These are phyloP conservation scores for Suhomyces vadensis DNA, from an alignment of 805 yeast species.

Conservation along the genomic window DNA sequence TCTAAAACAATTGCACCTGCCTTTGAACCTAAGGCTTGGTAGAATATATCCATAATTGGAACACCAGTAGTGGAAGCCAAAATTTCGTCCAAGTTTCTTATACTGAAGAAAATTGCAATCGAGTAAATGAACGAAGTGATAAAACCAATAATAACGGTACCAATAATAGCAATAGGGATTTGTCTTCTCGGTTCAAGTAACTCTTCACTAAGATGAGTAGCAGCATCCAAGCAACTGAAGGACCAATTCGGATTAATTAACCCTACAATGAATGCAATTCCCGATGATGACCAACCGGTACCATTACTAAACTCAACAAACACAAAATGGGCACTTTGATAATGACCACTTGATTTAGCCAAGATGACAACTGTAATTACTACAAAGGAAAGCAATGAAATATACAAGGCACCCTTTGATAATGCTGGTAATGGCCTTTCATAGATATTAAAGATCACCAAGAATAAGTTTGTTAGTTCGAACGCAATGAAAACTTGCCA, in stretches of 20 bases:
- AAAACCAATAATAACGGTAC: conserved; percentile 66
- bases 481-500: conserved; percentile 59
- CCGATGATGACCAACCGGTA: conserved; percentile 62
- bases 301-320: conserved; percentile 53
- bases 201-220: conserved; percentile 74
- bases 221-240: conserved; percentile 66
- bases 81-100: conserved; percentile 52
- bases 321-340: conserved; percentile 52
- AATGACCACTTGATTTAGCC: conserved; percentile 53
- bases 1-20: conserved; percentile 58
- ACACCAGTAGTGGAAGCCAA: conserved; percentile 54
- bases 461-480: conserved; percentile 44
- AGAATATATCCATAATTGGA: conserved; percentile 63
- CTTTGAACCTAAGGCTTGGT: conserved; percentile 54
- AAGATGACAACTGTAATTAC: conserved; percentile 55
- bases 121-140: conserved; percentile 56
- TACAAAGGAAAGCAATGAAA: conserved; percentile 52
- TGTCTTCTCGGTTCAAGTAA: conserved; percentile 55
- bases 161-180: conserved; percentile 61
- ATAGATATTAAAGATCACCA: conserved; percentile 51
- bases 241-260: conserved; percentile 70
- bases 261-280: conserved; percentile 69
- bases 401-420: conserved; percentile 50
- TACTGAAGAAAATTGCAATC: conserved; percentile 59
- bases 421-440: conserved; percentile 53